phyloP scores from a whole-genome alignment of 495 filamentous ascomycete genomes.

The Talaromyces ruber region DNA sequence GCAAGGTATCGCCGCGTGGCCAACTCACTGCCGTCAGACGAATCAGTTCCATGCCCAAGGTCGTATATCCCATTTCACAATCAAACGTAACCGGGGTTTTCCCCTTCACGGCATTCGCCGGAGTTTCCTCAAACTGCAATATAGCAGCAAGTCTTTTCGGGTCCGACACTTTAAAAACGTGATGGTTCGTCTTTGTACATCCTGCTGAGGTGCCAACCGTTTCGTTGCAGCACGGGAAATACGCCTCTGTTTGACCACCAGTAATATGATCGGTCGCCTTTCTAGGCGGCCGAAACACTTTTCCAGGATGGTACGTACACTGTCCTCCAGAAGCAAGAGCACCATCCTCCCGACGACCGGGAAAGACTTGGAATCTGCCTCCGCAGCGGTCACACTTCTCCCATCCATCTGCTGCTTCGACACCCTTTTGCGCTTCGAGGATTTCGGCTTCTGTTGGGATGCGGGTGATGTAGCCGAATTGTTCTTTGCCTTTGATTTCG shows the following conservation, averaged over 20 bases:
- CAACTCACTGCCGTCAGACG: conserved; percentile 81
- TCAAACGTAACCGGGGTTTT: conserved; percentile 66
- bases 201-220: conserved; percentile 58
- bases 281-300: conserved; percentile 42
- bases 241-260: conserved; percentile 37
- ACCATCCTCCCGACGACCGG: conserved; percentile 76
- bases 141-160: conserved; percentile 66
- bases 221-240: conserved; percentile 72
- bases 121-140: conserved; percentile 73
- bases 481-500: conserved; percentile 46
- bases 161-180: conserved; percentile 84
- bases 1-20: conserved; percentile 62
- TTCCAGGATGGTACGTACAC: conserved; percentile 73
- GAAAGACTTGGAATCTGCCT: conserved; percentile 85
- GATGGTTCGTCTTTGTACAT: conserved; percentile 57
- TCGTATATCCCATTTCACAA: conserved; percentile 97
- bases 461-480: conserved; percentile 66
- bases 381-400: conserved; percentile 85
- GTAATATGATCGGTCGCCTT: conserved; percentile 38
- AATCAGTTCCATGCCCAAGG: conserved; percentile 75
- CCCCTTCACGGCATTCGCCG: conserved; percentile 33
- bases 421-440: conserved; percentile 50
- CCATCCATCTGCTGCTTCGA: conserved; percentile 60
- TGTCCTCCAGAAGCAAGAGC: conserved; percentile 63
- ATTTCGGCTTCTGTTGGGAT: conserved; percentile 54